These are phyloP conservation scores for Medicago truncatula DNA, from an alignment of 306 rosid species.

Conservation along the genomic window MtrunA17r5.0-ANR NC_053046.1:10702001-10702500, in stretches of 20 bases:
- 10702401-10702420: conserved; percentile 26
- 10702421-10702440: conserved; percentile 26
- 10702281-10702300: not conserved
- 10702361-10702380: conserved; percentile 20
- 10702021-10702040: no score
- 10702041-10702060: no score
- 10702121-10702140: not conserved
- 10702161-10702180: not conserved
- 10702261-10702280: conserved; percentile 24
- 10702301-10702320: conserved; percentile 28
- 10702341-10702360: conserved; percentile 24
- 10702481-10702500: conserved; percentile 63
- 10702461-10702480: conserved; percentile 79
- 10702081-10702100: no score
- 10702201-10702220: conserved; percentile 6
- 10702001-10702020: no score
- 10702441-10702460: conserved; percentile 66
- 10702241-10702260: conserved; percentile 20
- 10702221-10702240: conserved; percentile 14
- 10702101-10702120: no score
- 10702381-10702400: conserved; percentile 10
- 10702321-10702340: conserved; percentile 17
- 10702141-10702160: conserved; percentile 17
- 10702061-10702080: no score
- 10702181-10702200: conserved; percentile 19